Evolutionary conservation across 306 rosid species (phyloP), one percentile per base, ranked within the genome.

Genomic region (Pachyrhizus erosus): DNA sequence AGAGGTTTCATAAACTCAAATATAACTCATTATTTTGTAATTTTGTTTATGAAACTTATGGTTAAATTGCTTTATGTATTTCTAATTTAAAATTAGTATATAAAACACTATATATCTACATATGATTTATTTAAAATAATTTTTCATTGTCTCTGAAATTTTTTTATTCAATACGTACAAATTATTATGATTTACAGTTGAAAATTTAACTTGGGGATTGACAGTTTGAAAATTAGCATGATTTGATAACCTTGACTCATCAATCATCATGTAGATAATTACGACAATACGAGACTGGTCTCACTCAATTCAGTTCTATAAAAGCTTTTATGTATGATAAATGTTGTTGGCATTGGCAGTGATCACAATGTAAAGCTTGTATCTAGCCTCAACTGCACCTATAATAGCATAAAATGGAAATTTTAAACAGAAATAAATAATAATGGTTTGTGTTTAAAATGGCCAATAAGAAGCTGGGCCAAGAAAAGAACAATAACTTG

Each of bases 391-490:
- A 78, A 62, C 49, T 75, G 73, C 70, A 75, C 51, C 75, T 82
- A 72, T 66, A 48, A 72, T 66, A 48, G 12, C 81, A 87, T 78
- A 80, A 74, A 82, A 71, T 33, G 51, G 24, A 57, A 82, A 73
- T 62, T 64, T 69, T 6, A 72, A 79, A 31, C 5, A 78, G 10
- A 73, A 70, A 54, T 61, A 73, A 70, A 54, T 61, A 75, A 87
- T 77, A 83, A 87, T 26, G 75, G 66, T 87, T 78, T 78, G 67
- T 82, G 58, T 78, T 76, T 46, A 76, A 77, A 71, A 77, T 67
- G 70, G 73, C 85, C 82, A 68, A 62, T 61, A 61, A 67, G 80
- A 65, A 80, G 76, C 18, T n/a, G 61, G 51, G 75, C 76, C 74
- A 80, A 67, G 68, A 78, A 64, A 37, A 58, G 54, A 33, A 74